Conservation (phyloP, 768 basidiomycete genomes). For the Leccinellum luteum region DNA sequence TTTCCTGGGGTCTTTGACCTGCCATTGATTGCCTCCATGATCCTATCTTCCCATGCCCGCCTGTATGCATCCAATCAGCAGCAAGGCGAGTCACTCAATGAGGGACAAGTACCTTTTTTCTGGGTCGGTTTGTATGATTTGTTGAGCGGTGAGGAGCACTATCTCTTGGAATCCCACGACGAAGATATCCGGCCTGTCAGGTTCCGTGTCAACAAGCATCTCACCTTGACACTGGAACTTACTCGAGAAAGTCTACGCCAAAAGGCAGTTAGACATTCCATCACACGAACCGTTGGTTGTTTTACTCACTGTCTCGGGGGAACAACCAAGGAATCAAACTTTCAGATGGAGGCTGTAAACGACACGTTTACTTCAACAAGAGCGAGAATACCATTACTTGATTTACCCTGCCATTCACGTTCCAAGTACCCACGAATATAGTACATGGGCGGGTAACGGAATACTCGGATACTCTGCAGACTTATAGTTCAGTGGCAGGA, state of each 20-base stretch:
- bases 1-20: constrained; percentile 64
- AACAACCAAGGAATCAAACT: constrained; percentile 89
- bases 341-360: constrained; percentile 65
- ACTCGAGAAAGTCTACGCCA: constrained; percentile 19
- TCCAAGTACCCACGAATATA: constrained; percentile 93
- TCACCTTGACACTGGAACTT: constrained; percentile 2
- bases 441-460: constrained; percentile 69
- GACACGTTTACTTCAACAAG: constrained; percentile 7
- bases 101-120: constrained; percentile 69
- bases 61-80: constrained; percentile 39
- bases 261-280: background rate
- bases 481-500: background rate
- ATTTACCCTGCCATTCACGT: constrained; percentile 84
- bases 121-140: constrained; percentile 94
- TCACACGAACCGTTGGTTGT: background rate
- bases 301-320: constrained; percentile 66
- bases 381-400: background rate
- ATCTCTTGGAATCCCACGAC: constrained; percentile 95
- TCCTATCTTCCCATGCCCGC: constrained; percentile 80
- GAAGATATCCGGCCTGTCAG: constrained; percentile 78
- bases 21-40: constrained; percentile 74
- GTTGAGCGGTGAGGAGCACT: constrained; percentile 95
- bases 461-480: constrained; percentile 71
- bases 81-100: background rate
- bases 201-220: constrained; percentile 25